Conservation (phyloP, 306 rosid species). For the Dalbergia cultrata region DNA sequence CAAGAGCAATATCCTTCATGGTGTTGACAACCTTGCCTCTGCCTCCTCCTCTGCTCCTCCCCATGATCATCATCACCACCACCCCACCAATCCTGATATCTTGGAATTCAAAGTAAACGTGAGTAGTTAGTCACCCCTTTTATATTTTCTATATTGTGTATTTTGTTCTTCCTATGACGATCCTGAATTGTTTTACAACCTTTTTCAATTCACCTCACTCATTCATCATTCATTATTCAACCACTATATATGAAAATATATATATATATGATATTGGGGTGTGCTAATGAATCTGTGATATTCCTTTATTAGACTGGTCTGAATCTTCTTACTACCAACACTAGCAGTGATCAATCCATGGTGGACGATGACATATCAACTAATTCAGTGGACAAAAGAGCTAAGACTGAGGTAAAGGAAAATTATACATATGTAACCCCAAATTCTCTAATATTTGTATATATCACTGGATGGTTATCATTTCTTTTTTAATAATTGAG, state of each 20-base stretch:
- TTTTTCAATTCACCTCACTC: background rate
- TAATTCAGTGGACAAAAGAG: constrained; percentile 54
- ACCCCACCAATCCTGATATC: constrained; percentile 15
- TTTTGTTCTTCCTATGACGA: background rate
- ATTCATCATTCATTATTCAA: background rate
- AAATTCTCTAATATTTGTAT: background rate
- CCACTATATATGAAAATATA: background rate
- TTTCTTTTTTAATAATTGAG: background rate
- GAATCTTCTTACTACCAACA: constrained; percentile 81
- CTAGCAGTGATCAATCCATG: constrained; percentile 66
- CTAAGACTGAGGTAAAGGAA: constrained; percentile 62
- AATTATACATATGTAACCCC: background rate
- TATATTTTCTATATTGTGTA: background rate
- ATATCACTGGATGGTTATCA: constrained; percentile 5
- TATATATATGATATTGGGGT: background rate
- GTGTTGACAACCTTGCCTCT: constrained; percentile 8
- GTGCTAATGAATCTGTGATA: constrained; percentile 10
- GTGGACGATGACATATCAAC: constrained; percentile 64
- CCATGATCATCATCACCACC: constrained; percentile 31
- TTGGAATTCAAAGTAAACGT: constrained; percentile 70
- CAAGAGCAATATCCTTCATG: background rate
- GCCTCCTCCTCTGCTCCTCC: constrained; percentile 38
- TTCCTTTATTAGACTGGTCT: constrained; percentile 69
- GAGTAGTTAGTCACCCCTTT: constrained; percentile 25
- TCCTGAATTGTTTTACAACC: background rate